Base-by-base conservation (phyloP, 2,329 filamentous ascomycete genomes). In the Hypoxylon sp. region DNA sequence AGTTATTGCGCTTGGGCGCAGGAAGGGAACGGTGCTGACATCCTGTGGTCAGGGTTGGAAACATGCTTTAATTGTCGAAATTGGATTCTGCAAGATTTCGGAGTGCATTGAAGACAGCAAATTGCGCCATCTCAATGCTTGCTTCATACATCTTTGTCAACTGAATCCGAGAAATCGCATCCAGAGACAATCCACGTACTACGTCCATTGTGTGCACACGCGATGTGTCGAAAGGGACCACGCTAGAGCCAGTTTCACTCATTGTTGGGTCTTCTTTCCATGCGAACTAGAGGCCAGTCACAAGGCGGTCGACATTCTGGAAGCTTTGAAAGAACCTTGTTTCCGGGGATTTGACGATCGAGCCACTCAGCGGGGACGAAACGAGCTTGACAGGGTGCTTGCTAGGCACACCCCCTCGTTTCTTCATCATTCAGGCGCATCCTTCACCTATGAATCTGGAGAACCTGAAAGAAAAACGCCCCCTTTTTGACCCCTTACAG, bases 91-190 rank as follows among this genome's bases (percentile, higher is more conserved):
- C 55, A 43, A 21, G 65, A 62, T 41, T 34, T 48, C 43, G 59
- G 56, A 43, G 16, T 60, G 68, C 68, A 69, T 70, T 70, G 57
- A 71, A 67, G 63, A 61, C 54, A 67, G 66, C 52, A 71, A 70
- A 70, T 71, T 70, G 52, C 64, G 63, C 68, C 58, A 67, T 65
- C 32, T 70, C 57, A 58, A 56, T 54, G 55, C 63, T 51, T 52
- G 51, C 45, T 58, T 41, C 27, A 53, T 41, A 32, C 56, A 39
- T 56, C 30, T 64, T 56, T 63, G 52, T 54, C 54, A 63, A 61
- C 61, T 61, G 46, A 48, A 58, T 45, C 39, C 46, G 34, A 56
- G 45, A 52, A 55, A 37, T 61, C 56, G 29, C 50, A 52, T 55
- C 58, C 50, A 60, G 50, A 47, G 11, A 54, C 41, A 47, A 48